Evolutionary conservation across 371 early-diverging fungal species (phyloP).

Genomic region (Funneliformis caledonium): DNA sequence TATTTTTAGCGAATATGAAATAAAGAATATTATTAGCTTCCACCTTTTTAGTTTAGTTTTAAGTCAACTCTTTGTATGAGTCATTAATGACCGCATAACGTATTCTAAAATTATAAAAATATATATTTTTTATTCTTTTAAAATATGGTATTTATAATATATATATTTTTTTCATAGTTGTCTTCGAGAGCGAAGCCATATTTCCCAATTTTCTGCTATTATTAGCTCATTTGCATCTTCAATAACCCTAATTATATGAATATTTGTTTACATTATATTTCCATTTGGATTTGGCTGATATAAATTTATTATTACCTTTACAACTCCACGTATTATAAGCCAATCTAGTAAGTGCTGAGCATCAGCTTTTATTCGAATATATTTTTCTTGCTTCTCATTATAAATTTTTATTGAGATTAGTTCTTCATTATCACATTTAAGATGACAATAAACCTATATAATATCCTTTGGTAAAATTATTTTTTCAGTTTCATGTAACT

Average conservation of each 20-base stretch:
- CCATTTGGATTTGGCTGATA: slow-evolving; percentile 3
- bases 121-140: no score
- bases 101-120: no score
- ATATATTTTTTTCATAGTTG: no score
- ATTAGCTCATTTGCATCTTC: neutral
- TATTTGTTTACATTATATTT: neutral
- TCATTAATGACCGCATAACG: no score
- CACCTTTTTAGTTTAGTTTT: no score
- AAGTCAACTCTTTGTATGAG: no score
- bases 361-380: neutral
- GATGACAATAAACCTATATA: slow-evolving; percentile 10
- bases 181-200: no score
- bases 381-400: neutral
- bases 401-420: neutral
- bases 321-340: slow-evolving; percentile 5
- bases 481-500: neutral
- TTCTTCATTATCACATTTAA: neutral
- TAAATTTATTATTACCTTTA: slow-evolving; percentile 12
- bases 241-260: slow-evolving; percentile 9
- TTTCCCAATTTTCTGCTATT: neutral
- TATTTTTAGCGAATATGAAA: no score
- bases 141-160: no score
- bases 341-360: neutral
- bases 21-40: no score
- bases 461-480: neutral